phyloP scores from a whole-genome alignment of 768 basidiomycete species.

The Russula earlei region DNA sequence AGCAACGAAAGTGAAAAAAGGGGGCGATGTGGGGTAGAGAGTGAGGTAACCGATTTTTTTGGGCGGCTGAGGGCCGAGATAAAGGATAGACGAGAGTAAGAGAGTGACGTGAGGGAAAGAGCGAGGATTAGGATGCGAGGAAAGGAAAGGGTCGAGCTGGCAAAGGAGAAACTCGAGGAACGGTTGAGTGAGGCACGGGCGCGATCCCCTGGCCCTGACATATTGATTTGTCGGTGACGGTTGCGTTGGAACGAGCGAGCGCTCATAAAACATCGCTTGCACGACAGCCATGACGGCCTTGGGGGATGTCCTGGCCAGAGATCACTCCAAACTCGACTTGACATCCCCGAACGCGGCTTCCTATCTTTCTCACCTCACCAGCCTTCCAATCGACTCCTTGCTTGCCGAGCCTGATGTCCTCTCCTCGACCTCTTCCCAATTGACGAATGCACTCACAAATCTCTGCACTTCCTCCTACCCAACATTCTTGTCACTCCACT shows the following conservation, averaged over 20 bases:
- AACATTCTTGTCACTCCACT: conserved; percentile 83
- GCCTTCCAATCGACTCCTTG: conserved; percentile 59
- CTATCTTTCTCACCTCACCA: conserved; percentile 60
- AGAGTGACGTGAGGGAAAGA: neutral
- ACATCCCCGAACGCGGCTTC: conserved; percentile 24
- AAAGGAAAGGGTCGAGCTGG: too few species aligned
- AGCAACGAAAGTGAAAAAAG: neutral
- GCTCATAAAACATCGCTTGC: too few species aligned
- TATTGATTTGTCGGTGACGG: too few species aligned
- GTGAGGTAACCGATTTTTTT: too few species aligned
- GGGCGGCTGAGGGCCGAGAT: neutral
- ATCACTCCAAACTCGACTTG: conserved; percentile 13
- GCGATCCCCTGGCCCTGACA: too few species aligned
- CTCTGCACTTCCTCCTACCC: conserved; percentile 87
- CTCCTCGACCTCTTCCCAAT: conserved; percentile 74
- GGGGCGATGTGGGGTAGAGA: neutral
- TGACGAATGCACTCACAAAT: conserved; percentile 82
- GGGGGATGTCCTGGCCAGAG: conserved; percentile 3
- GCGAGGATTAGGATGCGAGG: neutral
- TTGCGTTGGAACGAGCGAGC: too few species aligned
- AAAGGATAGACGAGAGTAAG: neutral
- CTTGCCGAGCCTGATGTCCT: conserved; percentile 64
- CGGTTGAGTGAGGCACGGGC: too few species aligned
- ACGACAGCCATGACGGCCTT: neutral
- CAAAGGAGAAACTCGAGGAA: too few species aligned